Base-by-base conservation (phyloP, 768 basidiomycete species). In the Boletus rex-veris region DNA sequence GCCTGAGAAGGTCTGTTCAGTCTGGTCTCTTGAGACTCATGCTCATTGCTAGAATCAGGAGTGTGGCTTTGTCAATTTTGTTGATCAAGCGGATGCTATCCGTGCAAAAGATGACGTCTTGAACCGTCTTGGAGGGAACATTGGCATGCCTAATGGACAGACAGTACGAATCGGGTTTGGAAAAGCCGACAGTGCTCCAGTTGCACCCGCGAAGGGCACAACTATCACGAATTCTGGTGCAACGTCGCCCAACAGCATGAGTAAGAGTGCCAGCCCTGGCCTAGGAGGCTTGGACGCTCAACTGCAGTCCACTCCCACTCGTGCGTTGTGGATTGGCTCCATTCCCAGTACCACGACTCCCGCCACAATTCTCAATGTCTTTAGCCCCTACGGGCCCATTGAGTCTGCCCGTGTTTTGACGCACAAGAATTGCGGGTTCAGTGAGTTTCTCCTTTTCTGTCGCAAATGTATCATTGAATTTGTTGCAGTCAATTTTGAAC, bases 51-150 rank as follows among this genome's bases (percentile, higher is more conserved):
- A 7, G 31, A 47, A 53, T 36, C 55, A 98, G 95, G 94, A 97
- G 70, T 99, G 97, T 67, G 97, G 96, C 9, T 99, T 99, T 68
- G 96, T 99, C 67, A 99, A 99, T 69, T 99, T 97, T 68, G 92
- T 97, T 42, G 94, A 97, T 59, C 89, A 91, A 68, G 80, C 84
- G 1, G 96, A 98, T 70, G 96, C 96, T n/a, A 86, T 98, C 59
- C 86, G 92, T 53, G 97, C 97, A 12, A 96, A 97, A 67, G 97
- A 99, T 26, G 97, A 99, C 71, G 95, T 99, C 38, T 79, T 97
- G 50, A 98, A 96, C 70, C 85, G 96, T 21, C 81, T 98, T 24
- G 93, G 93, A 44, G 95, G 96, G 7, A 90, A 92, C 60, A 93
- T 97, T 55, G 89, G 90, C 48, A 89, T 95, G 83, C 88, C 91